Conservation (phyloP, 2,329 filamentous ascomycete genomes). For the Cladophialophora yegresii region DNA sequence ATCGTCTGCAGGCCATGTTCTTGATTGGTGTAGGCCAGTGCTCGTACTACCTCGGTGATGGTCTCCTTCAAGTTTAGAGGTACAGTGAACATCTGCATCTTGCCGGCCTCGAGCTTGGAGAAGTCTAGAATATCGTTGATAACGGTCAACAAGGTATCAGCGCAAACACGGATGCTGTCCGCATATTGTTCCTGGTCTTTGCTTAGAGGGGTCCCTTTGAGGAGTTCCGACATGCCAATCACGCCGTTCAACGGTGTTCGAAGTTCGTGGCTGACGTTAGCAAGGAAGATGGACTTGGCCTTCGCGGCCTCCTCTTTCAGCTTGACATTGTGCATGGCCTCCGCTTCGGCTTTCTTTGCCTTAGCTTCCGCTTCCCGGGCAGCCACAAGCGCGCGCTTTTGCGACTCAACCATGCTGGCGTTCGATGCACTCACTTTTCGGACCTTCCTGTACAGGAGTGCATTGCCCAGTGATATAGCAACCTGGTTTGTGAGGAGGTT, state of each 20-base stretch:
- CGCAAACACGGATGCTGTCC: constrained; percentile 47
- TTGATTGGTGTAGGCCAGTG: constrained; percentile 63
- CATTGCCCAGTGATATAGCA: constrained; percentile 65
- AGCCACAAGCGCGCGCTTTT: constrained; percentile 63
- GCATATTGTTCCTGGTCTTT: constrained; percentile 47
- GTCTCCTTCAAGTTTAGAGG: constrained; percentile 73
- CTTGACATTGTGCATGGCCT: constrained; percentile 65
- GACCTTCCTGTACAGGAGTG: constrained; percentile 62
- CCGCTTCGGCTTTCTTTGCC: constrained; percentile 64
- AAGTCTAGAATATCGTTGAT: constrained; percentile 52
- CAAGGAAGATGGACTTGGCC: constrained; percentile 51
- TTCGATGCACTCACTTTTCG: constrained; percentile 65
- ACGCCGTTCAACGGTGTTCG: constrained; percentile 49
- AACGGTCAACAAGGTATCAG: constrained; percentile 47
- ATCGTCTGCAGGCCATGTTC: constrained; percentile 62
- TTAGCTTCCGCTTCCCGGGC: constrained; percentile 65
- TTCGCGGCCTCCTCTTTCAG: constrained; percentile 67
- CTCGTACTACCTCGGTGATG: constrained; percentile 65
- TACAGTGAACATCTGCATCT: constrained; percentile 70
- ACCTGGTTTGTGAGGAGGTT: constrained; percentile 65
- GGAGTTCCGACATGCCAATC: constrained; percentile 47
- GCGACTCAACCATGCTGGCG: constrained; percentile 65
- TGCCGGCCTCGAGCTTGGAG: constrained; percentile 59
- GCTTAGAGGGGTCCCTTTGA: constrained; percentile 45
- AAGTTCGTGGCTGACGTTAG: constrained; percentile 49